Evolutionary conservation across 805 yeast species (phyloP).

Genomic region (Metschnikowia lochheadii): DNA sequence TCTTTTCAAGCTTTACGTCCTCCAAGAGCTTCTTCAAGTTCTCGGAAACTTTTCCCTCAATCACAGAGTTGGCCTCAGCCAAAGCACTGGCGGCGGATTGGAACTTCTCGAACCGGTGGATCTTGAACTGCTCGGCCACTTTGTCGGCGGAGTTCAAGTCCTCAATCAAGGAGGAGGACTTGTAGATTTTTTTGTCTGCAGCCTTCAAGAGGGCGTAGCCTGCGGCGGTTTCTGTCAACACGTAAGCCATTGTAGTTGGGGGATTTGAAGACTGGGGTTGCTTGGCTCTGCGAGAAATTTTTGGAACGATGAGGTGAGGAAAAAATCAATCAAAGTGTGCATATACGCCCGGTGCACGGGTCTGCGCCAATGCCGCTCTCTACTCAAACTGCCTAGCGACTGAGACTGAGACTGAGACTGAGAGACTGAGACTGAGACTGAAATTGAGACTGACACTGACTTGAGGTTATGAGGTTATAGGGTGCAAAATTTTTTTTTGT

Average conservation of each 20-base stretch:
- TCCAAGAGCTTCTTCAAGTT: conserved; percentile 74
- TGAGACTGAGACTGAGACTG: too few species aligned
- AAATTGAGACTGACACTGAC: too few species aligned
- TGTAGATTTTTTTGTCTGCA: conserved; percentile 94
- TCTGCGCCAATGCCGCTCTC: neutral
- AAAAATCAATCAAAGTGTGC: conserved; percentile 9
- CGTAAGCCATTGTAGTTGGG: conserved; percentile 60
- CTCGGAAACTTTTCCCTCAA: conserved; percentile 90
- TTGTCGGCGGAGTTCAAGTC: conserved; percentile 81
- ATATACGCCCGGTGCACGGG: conserved; percentile 5
- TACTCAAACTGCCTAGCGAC: neutral
- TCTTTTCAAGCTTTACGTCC: conserved; percentile 74
- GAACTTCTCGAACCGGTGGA: conserved; percentile 94
- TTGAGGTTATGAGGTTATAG: too few species aligned
- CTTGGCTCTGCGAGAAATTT: conserved; percentile 11
- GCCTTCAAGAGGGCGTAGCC: conserved; percentile 98
- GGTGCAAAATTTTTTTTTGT: too few species aligned
- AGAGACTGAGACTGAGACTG: too few species aligned
- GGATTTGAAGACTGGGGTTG: conserved; percentile 7
- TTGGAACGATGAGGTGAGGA: conserved; percentile 15
- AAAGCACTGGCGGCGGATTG: conserved; percentile 92
- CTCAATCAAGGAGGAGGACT: conserved; percentile 65
- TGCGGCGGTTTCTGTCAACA: conserved; percentile 96
- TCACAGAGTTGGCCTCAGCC: conserved; percentile 87
- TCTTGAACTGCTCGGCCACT: conserved; percentile 85